A percentile compares a stretch with the other conserved stretches of the same genome.
phyloP scores from a whole-genome alignment of 805 yeast genomes.

The Pichia rugopelliculosa region DNA sequence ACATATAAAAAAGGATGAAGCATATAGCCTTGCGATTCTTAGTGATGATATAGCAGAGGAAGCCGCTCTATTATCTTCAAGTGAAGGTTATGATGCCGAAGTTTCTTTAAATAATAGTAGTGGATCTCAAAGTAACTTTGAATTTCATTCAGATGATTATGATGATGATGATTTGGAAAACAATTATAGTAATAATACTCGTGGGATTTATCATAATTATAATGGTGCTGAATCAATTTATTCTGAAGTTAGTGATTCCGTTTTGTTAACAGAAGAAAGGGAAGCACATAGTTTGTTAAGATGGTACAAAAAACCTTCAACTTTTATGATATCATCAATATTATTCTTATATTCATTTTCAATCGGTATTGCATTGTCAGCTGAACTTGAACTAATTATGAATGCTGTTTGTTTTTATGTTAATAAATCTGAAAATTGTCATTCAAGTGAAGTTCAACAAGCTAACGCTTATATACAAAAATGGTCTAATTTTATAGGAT shows the following conservation, averaged over 20 bases:
- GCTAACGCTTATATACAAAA: conserved; percentile 44
- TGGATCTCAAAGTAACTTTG: neutral
- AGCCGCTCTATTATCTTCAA: conserved; percentile 26
- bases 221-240: conserved; percentile 5
- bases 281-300: conserved; percentile 20
- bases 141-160: conserved; percentile 24
- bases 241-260: conserved; percentile 9
- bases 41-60: conserved; percentile 34
- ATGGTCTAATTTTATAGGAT: conserved; percentile 33
- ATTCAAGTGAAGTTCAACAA: conserved; percentile 34
- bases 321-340: conserved; percentile 39
- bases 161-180: neutral
- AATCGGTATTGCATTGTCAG: conserved; percentile 32
- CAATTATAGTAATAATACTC: neutral
- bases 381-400: conserved; percentile 31
- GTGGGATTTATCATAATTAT: neutral
- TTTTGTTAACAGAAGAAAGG: conserved; percentile 11
- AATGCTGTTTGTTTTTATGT: conserved; percentile 33
- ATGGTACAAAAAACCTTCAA: conserved; percentile 55
- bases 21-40: conserved; percentile 8
- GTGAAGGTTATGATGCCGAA: conserved; percentile 21
- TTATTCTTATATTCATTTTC: conserved; percentile 38
- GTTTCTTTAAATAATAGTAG: neutral
- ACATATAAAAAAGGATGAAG: neutral
- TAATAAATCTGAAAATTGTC: conserved; percentile 25